phyloP scores from a whole-genome alignment of 164 flowering plant species.

The Aristolochia fimbriata region DNA sequence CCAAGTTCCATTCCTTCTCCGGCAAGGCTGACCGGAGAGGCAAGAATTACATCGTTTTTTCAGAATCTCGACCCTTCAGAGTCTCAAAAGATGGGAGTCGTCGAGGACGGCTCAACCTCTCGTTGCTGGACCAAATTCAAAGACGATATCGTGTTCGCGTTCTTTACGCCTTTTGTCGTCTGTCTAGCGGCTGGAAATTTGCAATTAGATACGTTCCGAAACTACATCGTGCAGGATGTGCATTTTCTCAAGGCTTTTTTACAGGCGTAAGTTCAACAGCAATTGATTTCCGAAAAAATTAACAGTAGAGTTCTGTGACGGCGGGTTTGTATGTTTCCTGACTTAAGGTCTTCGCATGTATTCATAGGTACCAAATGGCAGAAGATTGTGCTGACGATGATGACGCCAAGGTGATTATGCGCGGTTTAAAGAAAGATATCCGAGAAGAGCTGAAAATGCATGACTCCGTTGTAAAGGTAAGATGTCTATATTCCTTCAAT shows the following conservation, averaged over 20 bases:
- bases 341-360: background rate
- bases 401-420: slow-evolving; percentile 59
- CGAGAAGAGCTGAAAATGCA: slow-evolving; percentile 65
- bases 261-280: slow-evolving; percentile 51
- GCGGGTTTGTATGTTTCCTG: background rate
- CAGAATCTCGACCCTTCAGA: background rate
- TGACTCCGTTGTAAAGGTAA: slow-evolving; percentile 52
- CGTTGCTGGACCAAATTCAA: slow-evolving; percentile 59
- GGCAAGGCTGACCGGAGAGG: background rate
- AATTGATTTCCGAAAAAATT: background rate
- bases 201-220: slow-evolving; percentile 45
- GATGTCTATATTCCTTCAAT: background rate
- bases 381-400: slow-evolving; percentile 94
- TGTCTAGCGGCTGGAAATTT: slow-evolving; percentile 66
- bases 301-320: background rate
- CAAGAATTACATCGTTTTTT: background rate
- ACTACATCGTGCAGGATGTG: slow-evolving; percentile 69
- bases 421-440: slow-evolving; percentile 52
- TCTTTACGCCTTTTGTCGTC: slow-evolving; percentile 64
- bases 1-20: background rate
- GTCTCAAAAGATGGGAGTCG: background rate
- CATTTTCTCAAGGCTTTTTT: slow-evolving; percentile 71
- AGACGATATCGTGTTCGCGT: slow-evolving; percentile 42
- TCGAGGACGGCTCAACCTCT: slow-evolving; percentile 34
- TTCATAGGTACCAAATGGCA: slow-evolving; percentile 59